Evolutionary conservation across 169 alveolate species (phyloP).

Genomic region (Eimeria acervulina): DNA sequence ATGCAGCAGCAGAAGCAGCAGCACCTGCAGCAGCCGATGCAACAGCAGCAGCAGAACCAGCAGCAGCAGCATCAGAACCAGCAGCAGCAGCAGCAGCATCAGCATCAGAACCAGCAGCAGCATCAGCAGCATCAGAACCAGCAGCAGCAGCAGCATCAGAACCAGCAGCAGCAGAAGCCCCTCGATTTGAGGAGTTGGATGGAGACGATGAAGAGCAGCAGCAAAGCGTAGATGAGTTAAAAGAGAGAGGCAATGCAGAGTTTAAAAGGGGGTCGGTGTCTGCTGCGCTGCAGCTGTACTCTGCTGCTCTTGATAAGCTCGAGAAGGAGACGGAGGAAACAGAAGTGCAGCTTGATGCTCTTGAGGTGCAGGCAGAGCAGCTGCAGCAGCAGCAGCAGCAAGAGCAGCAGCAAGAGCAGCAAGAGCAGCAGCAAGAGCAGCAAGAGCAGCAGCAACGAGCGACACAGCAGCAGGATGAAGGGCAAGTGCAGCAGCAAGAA

Average conservation of each 20-base stretch:
- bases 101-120: no score
- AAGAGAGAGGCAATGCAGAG: conserved; percentile 40
- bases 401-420: neutral
- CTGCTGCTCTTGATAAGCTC: conserved; percentile 35
- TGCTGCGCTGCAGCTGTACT: conserved; percentile 50
- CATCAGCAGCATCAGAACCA: no score
- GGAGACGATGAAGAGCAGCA: conserved; percentile 30
- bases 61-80: no score
- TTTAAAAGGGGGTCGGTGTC: conserved; percentile 6
- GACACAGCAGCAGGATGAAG: neutral
- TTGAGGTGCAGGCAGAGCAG: neutral
- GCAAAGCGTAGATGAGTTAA: conserved; percentile 43
- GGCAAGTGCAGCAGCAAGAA: neutral
- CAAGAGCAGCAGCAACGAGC: neutral
- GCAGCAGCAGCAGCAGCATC: no score
- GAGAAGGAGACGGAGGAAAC: conserved; percentile 62
- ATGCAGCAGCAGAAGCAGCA: no score
- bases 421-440: neutral
- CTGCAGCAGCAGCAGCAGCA: conserved; percentile 58
- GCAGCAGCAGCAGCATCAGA: no score
- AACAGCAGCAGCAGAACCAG: no score
- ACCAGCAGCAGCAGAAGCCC: neutral
- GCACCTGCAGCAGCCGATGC: no score
- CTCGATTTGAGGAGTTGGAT: conserved; percentile 84
- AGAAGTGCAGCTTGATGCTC: conserved; percentile 8